Evolutionary conservation across 371 early-diverging fungal species (phyloP), one percentile per base, ranked within the genome.

Genomic region (Circinella minor): DNA sequence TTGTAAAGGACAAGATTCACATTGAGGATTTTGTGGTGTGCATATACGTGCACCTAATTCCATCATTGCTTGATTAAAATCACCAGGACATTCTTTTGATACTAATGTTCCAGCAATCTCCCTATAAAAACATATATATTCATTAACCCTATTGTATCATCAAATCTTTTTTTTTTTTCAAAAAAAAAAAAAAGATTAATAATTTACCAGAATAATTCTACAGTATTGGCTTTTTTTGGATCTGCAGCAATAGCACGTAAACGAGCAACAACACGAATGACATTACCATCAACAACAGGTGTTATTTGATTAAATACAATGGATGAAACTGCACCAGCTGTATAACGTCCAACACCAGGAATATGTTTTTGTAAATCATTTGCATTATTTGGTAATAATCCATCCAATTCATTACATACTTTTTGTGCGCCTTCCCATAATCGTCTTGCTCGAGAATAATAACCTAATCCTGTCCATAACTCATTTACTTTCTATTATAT

Each of bases 1-100:
- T 36, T 78, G 75, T 0, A 94, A 68, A 3, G 94, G 94, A 70
- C 95, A 95, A 15, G 71, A 71, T 11, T 55, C 71, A 74, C 95
- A 95, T 36, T 74, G 68, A n/a, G 93, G 94, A 36, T 85, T 87
- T 55, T 81, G 82, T 4, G 94, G 93, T 3, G 91, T 92, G 74
- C 95, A 95, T 0, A 95, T 74, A n/a, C 86, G 81, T 4, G 93
- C 91, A 1, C 94, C 95, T 3, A 94, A 76, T 71, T 95, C 95
- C 95, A 95, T 95, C 63, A 94, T 60, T 4, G 92, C 92, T 70
- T 95, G 94, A 70, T 95, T 95, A 68, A 91, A 93, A 63, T 93
- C 89, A 14, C 95, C 95, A 4, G 94, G 92, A 4, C 88, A 78
- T 11, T 74, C 69, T 13, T 73, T 65, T 34, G 87, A 82, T 8